A percentile compares a stretch with the other conserved stretches of the same genome.
These are phyloP conservation scores for Aspergillus sparsus DNA, from an alignment of 495 filamentous ascomycete genomes.

Conservation along the genomic window DNA sequence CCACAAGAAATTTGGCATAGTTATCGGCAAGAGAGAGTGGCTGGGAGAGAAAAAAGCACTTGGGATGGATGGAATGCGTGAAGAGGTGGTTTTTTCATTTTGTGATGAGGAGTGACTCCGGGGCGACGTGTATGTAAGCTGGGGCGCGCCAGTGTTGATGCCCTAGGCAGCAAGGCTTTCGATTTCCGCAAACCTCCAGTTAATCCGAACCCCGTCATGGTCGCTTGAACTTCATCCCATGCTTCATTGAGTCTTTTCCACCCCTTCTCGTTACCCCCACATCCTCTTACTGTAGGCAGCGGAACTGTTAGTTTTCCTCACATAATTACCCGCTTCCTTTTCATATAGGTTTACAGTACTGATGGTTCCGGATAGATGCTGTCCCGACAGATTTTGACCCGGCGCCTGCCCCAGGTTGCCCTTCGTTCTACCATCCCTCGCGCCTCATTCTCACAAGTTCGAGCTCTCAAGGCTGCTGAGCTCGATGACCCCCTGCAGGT, in stretches of 20 bases:
- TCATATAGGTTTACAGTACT: conserved; percentile 17
- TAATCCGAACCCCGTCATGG: conserved; percentile 35
- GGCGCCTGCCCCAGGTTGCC: conserved; percentile 49
- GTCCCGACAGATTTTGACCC: conserved; percentile 58
- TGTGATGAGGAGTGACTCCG: conserved; percentile 27
- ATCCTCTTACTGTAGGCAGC: conserved; percentile 35
- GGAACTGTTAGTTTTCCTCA: conserved; percentile 26
- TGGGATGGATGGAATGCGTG: conserved; percentile 39
- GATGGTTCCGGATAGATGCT: conserved; percentile 57
- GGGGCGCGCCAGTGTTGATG: conserved; percentile 22
- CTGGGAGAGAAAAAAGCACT: conserved; percentile 40
- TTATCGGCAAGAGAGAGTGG: conserved; percentile 48
- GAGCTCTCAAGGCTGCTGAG: conserved; percentile 55
- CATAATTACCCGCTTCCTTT: background rate
- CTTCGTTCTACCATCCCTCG: conserved; percentile 54
- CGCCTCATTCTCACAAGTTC: conserved; percentile 54
- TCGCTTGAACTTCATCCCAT: conserved; percentile 31
- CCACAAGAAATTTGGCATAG: conserved; percentile 64
- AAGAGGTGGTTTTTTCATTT: conserved; percentile 49
- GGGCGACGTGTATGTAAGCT: conserved; percentile 36
- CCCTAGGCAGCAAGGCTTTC: conserved; percentile 24
- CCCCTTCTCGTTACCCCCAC: conserved; percentile 21
- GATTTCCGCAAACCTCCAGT: conserved; percentile 36
- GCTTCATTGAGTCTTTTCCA: conserved; percentile 22
- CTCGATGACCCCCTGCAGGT: conserved; percentile 79